phyloP scores from a whole-genome alignment of 192 early-diverging fungal genomes.

The Rhizoclosmatium globosum region DNA sequence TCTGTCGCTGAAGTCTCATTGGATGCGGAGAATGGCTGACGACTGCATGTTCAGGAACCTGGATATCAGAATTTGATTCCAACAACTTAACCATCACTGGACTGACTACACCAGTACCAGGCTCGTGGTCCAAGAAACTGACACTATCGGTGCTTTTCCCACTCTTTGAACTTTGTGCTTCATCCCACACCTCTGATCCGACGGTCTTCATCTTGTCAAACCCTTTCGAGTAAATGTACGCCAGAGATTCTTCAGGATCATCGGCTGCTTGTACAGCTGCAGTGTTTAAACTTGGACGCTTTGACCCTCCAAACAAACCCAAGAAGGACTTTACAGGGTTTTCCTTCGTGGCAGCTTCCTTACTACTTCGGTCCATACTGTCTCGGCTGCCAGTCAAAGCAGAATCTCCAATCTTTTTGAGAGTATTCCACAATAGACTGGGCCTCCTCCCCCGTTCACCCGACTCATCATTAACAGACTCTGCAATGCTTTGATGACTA shows the following conservation, averaged over 20 bases:
- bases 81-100: too few relatives aligned
- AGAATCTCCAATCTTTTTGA: too few relatives aligned
- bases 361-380: not conserved
- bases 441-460: too few relatives aligned
- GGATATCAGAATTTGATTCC: too few relatives aligned
- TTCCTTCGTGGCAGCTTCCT: not conserved
- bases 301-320: not conserved
- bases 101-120: too few relatives aligned
- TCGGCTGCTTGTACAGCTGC: not conserved
- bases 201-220: not conserved
- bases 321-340: not conserved
- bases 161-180: not conserved
- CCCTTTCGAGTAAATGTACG: slow-evolving; percentile 21
- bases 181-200: slow-evolving; percentile 15
- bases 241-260: not conserved
- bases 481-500: too few relatives aligned
- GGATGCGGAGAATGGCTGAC: too few relatives aligned
- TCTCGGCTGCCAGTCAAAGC: not conserved
- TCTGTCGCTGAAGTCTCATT: too few relatives aligned
- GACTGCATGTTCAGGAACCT: too few relatives aligned
- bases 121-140: too few relatives aligned
- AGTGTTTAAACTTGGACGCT: not conserved
- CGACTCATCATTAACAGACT: too few relatives aligned
- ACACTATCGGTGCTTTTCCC: not conserved
- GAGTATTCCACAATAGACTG: too few relatives aligned